Evolutionary conservation across 495 filamentous ascomycete species (phyloP).

Genomic region (Talaromyces adpressus): DNA sequence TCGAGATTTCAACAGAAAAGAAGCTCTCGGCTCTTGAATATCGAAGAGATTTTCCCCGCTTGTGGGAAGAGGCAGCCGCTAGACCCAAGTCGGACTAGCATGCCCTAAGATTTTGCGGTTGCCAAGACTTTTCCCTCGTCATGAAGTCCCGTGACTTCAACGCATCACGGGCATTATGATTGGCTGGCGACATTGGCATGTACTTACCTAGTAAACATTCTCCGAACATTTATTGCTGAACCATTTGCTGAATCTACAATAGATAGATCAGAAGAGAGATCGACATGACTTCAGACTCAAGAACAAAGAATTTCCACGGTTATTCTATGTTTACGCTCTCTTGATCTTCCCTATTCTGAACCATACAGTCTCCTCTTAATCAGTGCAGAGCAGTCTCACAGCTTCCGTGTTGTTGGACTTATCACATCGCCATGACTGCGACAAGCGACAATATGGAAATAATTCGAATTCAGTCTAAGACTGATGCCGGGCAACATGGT

Average conservation of each 20-base stretch:
- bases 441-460: not conserved
- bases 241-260: not conserved
- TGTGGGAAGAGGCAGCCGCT: constrained; percentile 33
- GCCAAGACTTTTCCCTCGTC: not conserved
- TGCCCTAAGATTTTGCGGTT: constrained; percentile 26
- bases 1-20: not conserved
- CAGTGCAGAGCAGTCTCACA: not conserved
- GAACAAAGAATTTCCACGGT: not conserved
- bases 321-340: not conserved
- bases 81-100: constrained; percentile 22
- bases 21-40: not conserved
- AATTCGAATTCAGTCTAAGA: not conserved
- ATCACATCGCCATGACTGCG: not conserved
- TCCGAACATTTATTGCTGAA: not conserved
- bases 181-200: not conserved
- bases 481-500: not conserved
- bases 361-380: not conserved
- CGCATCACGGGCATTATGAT: not conserved
- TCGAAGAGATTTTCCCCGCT: constrained; percentile 27
- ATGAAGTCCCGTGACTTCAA: not conserved
- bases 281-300: not conserved
- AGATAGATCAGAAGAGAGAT: not conserved
- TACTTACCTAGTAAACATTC: not conserved
- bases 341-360: not conserved
- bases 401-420: not conserved